Evolutionary conservation across 495 filamentous ascomycete genomes (phyloP), one percentile per base, ranked within the genome.

Genomic region (Penicillium mononematosum): DNA sequence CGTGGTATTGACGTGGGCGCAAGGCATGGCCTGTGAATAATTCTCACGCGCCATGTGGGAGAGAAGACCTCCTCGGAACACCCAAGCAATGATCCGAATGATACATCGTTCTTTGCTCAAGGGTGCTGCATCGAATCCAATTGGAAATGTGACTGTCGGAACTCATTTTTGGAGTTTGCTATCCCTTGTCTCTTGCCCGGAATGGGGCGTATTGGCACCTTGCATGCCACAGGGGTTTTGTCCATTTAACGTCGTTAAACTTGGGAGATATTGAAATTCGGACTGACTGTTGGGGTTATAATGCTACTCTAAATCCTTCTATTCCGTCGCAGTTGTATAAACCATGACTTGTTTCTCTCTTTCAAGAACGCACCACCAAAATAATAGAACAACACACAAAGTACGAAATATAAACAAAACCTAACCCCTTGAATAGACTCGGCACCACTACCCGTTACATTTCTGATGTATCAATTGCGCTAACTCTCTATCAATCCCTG

Each of bases 121-220:
- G 20, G 16, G 14, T 10, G 22, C 17, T 41, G 22, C 50, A n/a
- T 17, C 53, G 39, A 41, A 14, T 53, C 25, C n/a, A 5, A 54
- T 47, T 53, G 55, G 50, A 55, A 45, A 58, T 54, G 45, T 51
- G 24, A 54, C 50, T 41, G 27, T 36, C 19, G 43, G 31, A 25
- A 50, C 31, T 32, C 31, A 27, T 53, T 51, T 41, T 47, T 25
- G 41, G 9, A 17, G 12, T 22, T 20, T 39, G 29, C 14, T 44
- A 61, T 64, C 64, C 64, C 64, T 67, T 64, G 64, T 50, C 46
- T 49, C 24, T 27, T 48, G 20, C 55, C 39, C 12, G 45, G 48
- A 50, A 64, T 63, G 64, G 56, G 56, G 55, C 60, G 9, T 59
- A 63, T 55, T 61, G 64, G 55, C 52, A 50, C 64, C 64, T 64